These are phyloP conservation scores for Patellifolia procumbens DNA, from an alignment of 179 eudicot genomes.

Conservation along the genomic window DNA sequence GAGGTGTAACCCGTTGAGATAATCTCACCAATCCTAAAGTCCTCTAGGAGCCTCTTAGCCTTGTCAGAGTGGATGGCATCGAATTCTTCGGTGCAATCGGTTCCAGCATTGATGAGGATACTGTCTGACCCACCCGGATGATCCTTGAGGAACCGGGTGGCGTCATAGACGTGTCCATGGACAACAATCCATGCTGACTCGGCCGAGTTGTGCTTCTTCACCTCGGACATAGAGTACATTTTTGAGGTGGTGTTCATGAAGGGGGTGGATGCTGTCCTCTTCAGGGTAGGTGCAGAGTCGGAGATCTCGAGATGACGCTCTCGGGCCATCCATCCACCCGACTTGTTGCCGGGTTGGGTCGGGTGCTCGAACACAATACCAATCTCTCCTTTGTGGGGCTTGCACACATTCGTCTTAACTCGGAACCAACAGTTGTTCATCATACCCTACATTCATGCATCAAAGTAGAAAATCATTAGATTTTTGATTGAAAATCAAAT, in stretches of 20 bases:
- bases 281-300: conserved; percentile 37
- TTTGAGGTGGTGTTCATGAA: conserved; percentile 63
- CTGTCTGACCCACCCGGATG: conserved; percentile 95
- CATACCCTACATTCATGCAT: conserved; percentile 63
- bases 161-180: conserved; percentile 73
- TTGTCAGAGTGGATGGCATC: conserved; percentile 88
- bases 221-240: conserved; percentile 70
- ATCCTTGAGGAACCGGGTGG: conserved; percentile 71
- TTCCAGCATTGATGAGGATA: conserved; percentile 85
- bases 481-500: no score
- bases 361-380: conserved; percentile 93
- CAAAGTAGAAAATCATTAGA: no score
- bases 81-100: conserved; percentile 89
- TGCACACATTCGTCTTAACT: conserved; percentile 78
- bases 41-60: conserved; percentile 77
- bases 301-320: conserved; percentile 62
- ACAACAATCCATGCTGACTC: conserved; percentile 93
- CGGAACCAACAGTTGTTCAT: conserved; percentile 99
- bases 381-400: conserved; percentile 76
- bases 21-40: conserved; percentile 67
- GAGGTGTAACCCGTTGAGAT: conserved; percentile 57
- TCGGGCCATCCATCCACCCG: conserved; percentile 98
- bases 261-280: conserved; percentile 69
- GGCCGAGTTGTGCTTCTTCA: conserved; percentile 60
- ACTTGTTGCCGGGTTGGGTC: conserved; percentile 81